Base-by-base conservation (phyloP, 1,139 yeast species). In the Candida smagusa region DNA sequence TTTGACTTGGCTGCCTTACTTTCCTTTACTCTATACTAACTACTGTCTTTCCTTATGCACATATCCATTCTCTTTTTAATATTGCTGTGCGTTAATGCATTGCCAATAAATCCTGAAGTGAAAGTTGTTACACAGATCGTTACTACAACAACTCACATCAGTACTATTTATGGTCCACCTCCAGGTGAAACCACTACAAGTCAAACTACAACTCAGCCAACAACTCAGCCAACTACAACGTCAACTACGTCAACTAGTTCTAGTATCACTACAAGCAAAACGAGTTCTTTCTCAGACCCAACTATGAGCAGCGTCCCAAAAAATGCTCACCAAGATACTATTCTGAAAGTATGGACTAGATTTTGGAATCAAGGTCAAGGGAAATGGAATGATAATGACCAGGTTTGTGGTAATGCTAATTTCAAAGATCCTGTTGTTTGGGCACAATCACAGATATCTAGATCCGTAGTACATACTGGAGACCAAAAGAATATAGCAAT, bases 371-470 rank as follows among this genome's bases (percentile, higher is more conserved):
- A 37, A 13, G 33, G 33, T 1, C 26, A 47, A 2, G 38, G 48
- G 19, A 41, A 40, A 7, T 61, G 66, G 66, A 45, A 49, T 33
- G 55, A 49, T 29, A 39, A 43, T 31, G 53, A 50, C 33, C 35
- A 44, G 12, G 33, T 30, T 7, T 58, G 61, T 36, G 43, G 37
- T 12, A 33, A 41, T 22, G 22, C 21, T 4, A 26, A 33, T 6
- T 44, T 33, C 29, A 8, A 24, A 6, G 42, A 38, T 8, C 45
- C 48, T 2, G 50, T 46, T 22, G 45, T 44, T 3, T 48, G 52
- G 52, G 35, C 46, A 6, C 44, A 39, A 27, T 50, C 52, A 3
- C 49, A 46, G 30, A 35, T 42, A 7, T 45, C 46, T 7, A 38
- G 40, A 28, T 39, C 46, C 2, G 38, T 43, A 2, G 34, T 41